Base-by-base conservation (phyloP, 768 basidiomycete genomes). In the Mycena pura region DNA sequence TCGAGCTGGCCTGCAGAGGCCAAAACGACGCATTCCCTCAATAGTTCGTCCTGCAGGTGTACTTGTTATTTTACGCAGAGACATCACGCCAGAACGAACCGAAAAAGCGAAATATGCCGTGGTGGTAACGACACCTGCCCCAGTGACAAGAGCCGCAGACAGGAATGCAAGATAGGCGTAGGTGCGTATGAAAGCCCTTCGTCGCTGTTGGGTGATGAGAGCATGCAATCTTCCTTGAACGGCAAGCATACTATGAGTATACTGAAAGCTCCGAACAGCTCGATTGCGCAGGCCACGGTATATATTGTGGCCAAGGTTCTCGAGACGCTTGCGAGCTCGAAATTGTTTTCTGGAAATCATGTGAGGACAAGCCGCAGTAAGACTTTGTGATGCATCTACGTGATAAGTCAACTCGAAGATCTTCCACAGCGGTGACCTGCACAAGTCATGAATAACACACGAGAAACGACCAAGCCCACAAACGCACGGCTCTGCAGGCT, bases 101-200 rank as follows among this genome's bases (percentile, higher is more conserved):
- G 76, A 72, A 29, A 77, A 74, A 22, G 70, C 61, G 63, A 78
- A 80, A 58, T 80, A 81, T n/a, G 77, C 67, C 13, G 76, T 63
- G 15, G 76, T 75, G 1, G 69, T 67, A 15, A 79, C 51, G 51
- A 78, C 72, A 11, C 77, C 78, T 14, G 78, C 74, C 6, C 69
- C 68, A 1, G 73, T 76, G 24, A 77, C 73, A 15, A 79, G 62
- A 36, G 77, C 52, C 17, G 77, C 76, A 19, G 77, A 74, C 27
- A 78, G 46, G 68, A 78, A 72, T 19, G 78, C 36, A 28, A 64
- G 61, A 41, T 69, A 60, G 5, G 65, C 46, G 24, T 57, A 57
- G 29, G 24, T n/a, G 47, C 70, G 70, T 39, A 74, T 70, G 38
- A 72, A 46, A 21, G 50, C 43, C 6, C 66, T 68, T 19, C 70